Conservation (phyloP, 2,329 filamentous ascomycete species). For the Bipolaris gigantea region DNA sequence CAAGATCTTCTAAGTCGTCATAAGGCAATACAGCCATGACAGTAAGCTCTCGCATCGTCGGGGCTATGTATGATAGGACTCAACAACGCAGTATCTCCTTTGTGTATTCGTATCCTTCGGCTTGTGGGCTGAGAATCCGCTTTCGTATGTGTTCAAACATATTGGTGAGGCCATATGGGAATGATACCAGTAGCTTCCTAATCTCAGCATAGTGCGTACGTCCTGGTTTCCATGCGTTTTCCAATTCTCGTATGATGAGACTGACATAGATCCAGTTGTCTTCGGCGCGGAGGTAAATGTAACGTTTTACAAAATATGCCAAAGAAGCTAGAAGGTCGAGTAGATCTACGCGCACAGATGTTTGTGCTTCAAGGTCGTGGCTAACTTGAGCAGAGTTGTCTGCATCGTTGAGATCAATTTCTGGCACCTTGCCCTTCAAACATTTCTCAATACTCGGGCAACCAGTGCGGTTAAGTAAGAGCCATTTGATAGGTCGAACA, state of each 20-base stretch:
- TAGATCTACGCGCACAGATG: conserved; percentile 20
- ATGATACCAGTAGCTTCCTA: conserved; percentile 24
- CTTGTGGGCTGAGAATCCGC: conserved; percentile 17
- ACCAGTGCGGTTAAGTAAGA: conserved; percentile 23
- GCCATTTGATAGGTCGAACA: conserved; percentile 19
- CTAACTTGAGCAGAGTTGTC: conserved; percentile 20
- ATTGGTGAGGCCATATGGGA: conserved; percentile 28
- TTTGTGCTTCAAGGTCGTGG: conserved; percentile 20
- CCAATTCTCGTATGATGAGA: conserved; percentile 27
- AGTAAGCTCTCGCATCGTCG: conserved; percentile 27
- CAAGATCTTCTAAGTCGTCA: conserved; percentile 18
- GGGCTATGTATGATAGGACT: conserved; percentile 21
- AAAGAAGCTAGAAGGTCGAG: conserved; percentile 19
- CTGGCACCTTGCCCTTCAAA: conserved; percentile 15
- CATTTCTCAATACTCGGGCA: conserved; percentile 25
- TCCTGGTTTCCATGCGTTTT: conserved; percentile 20
- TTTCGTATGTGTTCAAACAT: conserved; percentile 30
- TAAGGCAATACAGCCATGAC: conserved; percentile 25
- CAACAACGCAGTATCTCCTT: conserved; percentile 29
- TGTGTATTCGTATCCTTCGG: conserved; percentile 26
- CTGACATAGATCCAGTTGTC: conserved; percentile 29
- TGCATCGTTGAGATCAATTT: conserved; percentile 25
- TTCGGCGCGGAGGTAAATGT: conserved; percentile 25
- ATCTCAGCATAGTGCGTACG: conserved; percentile 19
- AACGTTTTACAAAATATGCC: conserved; percentile 28